These are phyloP conservation scores for Mytilinidion resinicola DNA, from an alignment of 495 filamentous ascomycete genomes.

Conservation along the genomic window DNA sequence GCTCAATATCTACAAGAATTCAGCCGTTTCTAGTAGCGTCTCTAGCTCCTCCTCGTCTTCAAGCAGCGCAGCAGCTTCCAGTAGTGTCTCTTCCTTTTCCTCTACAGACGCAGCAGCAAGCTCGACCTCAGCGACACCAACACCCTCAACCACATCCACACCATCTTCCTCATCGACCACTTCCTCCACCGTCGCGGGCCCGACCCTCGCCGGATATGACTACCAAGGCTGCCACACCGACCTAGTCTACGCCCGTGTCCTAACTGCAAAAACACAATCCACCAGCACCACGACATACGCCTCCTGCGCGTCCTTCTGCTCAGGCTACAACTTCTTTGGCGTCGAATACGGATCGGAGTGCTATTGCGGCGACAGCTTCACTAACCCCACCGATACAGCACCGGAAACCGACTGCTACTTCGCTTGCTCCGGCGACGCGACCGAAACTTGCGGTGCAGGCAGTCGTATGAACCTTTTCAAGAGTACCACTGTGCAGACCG, in stretches of 20 bases:
- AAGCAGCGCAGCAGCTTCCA: background rate
- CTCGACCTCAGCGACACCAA: background rate
- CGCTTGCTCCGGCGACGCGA: constrained; percentile 41
- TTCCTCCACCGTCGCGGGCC: constrained; percentile 3
- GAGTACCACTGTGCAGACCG: background rate
- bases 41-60: constrained; percentile 1
- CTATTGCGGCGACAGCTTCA: constrained; percentile 25
- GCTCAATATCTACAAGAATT: constrained; percentile 22
- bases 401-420: constrained; percentile 43
- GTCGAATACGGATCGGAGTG: constrained; percentile 29
- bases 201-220: constrained; percentile 20
- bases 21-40: background rate
- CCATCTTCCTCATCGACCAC: background rate
- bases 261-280: constrained; percentile 8
- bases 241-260: constrained; percentile 11
- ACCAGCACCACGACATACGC: constrained; percentile 12
- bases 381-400: constrained; percentile 5
- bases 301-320: constrained; percentile 25
- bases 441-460: constrained; percentile 18
- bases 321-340: constrained; percentile 26
- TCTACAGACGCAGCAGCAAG: background rate
- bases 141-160: constrained; percentile 2
- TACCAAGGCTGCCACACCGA: constrained; percentile 36
- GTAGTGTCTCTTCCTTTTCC: background rate
- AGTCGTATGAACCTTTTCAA: constrained; percentile 18